Evolutionary conservation across 495 filamentous ascomycete species (phyloP), one percentile per base, ranked within the genome.

Genomic region (Aspergillus baeticus): DNA sequence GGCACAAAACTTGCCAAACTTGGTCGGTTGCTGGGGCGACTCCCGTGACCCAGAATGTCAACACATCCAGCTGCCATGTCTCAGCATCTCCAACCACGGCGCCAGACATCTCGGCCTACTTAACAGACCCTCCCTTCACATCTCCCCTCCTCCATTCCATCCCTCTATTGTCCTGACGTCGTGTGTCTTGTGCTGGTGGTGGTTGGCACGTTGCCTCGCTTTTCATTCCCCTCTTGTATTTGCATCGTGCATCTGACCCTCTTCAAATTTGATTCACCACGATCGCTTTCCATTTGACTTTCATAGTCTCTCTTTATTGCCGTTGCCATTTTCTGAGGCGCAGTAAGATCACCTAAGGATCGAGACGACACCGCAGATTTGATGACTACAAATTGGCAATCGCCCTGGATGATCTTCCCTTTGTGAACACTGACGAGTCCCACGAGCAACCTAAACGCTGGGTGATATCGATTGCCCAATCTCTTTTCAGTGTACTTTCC

Each of bases 1-100:
- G 67, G 61, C 42, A 10, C 14, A 36, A 48, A 55, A 33, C 38
- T 50, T 52, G 44, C 63, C 23, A 36, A 26, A 34, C 33, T 61
- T 54, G 23, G 36, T 23, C 39, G 26, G 72, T 76, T 76, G 69
- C 71, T 57, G 64, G 68, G 66, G 70, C 58, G 60, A 76, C 73
- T 73, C 60, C 73, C 55, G 63, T 49, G 39, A 59, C 34, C 56
- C 60, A 54, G 8, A 36, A 51, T 69, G 72, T 69, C 62, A 71
- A 73, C 72, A 71, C 49, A 26, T 46, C 35, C 44, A 17, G 21
- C 48, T 48, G 20, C 11, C 43, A 23, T 23, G 42, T 14, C 26
- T 10, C 47, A 4, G 5, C 35, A 20, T 38, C 34, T 2, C 15
- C 15, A 53, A 34, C 51, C 23, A 44, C 38, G 22, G 26, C 26